Base-by-base conservation (phyloP, 805 yeast genomes). In the Scheffersomyces ergatensis region DNA sequence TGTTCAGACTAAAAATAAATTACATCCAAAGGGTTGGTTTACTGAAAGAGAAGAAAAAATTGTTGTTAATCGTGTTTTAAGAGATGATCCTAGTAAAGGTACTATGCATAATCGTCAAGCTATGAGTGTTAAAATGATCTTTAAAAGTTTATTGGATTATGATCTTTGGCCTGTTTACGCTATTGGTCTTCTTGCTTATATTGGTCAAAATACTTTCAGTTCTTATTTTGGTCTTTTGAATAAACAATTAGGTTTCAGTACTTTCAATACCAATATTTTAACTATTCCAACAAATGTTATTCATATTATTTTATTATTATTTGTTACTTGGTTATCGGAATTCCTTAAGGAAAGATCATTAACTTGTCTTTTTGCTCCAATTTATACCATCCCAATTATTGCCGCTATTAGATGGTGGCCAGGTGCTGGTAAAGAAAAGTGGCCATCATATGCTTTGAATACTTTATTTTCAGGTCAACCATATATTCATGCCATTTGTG, bases 61-160 rank as follows among this genome's bases (percentile, higher is more conserved):
- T 40, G 62, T 79, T 23, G 83, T 78, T 37, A 80, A 80, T 53
- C 65, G 79, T 44, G 68, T 82, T 2, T 57, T 82, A 38, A 62
- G 85, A 48, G 85, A 82, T 53, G 87, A 82, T 51, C 86, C 86
- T 6, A 51, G 67, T 4, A 70, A 70, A 46, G 84, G 85, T 18
- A 83, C 78, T 45, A 78, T 80, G 85, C 69, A 80, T 53, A 80
- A 81, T 53, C 67, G 83, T 53, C 76, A 76, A 49, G 79, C 81
- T 7, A 54, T 82, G n/a, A 57, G 69, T 3, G 46, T 63, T 3
- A 64, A 53, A 33, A 67, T 63, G 55, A 46, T 82, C 13, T 55
- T 62, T 48, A 48, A 58, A 15, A 60, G 78, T 3, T 36, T 78
- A 9, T 34, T 47, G 2, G 85, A 82, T 52, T 77, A 65, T 51